Percentiles rank a stretch among this genome's conserved stretches.
Conservation (phyloP, 2,329 filamentous ascomycete genomes). For the Xylariaceae sp. region DNA sequence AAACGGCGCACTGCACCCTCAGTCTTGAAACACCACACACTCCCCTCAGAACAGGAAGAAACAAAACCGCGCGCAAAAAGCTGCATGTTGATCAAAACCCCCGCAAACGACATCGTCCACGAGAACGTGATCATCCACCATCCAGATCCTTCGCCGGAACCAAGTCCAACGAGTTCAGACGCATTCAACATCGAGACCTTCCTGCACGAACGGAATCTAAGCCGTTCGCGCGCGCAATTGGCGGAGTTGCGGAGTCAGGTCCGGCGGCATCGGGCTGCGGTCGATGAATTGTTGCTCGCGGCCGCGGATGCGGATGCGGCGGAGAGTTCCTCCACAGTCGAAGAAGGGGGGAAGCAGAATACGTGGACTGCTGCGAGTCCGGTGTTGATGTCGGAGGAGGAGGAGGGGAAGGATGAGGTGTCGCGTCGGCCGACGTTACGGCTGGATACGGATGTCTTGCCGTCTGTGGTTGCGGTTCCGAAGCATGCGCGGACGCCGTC, state of each 20-base stretch:
- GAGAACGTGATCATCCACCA: neutral
- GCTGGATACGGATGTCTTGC: constrained; percentile 6
- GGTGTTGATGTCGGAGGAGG: neutral
- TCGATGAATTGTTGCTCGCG: constrained; percentile 37
- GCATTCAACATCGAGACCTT: constrained; percentile 34
- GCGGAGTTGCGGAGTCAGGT: constrained; percentile 46
- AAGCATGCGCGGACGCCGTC: neutral
- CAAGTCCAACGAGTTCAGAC: neutral
- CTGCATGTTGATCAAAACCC: too few relatives aligned
- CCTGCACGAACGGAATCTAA: constrained; percentile 40
- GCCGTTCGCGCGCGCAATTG: constrained; percentile 47
- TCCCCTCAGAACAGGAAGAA: neutral
- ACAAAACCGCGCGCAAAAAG: neutral
- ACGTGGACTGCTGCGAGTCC: neutral
- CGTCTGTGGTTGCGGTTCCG: neutral
- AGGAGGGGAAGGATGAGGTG: too few relatives aligned
- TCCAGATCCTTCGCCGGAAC: too few relatives aligned
- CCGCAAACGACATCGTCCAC: too few relatives aligned
- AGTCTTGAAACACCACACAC: constrained; percentile 3
- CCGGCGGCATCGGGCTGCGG: constrained; percentile 41
- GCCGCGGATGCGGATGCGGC: constrained; percentile 16
- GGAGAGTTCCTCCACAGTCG: constrained; percentile 3
- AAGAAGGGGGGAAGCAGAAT: neutral
- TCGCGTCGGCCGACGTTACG: constrained; percentile 6
- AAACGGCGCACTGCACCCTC: constrained; percentile 4